These are phyloP conservation scores for Auricularia sp. DNA, from an alignment of 768 basidiomycete species.

Conservation along the genomic window DNA sequence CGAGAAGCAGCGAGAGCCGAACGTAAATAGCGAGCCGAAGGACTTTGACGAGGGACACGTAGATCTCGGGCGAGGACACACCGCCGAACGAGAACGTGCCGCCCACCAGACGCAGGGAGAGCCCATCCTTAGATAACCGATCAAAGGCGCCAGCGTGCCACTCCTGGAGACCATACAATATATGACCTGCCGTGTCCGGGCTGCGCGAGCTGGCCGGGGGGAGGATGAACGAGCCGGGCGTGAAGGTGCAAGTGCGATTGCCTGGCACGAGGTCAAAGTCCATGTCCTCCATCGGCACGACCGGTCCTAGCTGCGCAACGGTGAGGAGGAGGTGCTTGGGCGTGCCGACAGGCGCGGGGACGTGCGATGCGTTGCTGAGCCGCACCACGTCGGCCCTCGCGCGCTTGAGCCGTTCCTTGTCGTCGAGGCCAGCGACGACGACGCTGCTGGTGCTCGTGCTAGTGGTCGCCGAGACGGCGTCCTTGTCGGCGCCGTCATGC, in stretches of 20 bases:
- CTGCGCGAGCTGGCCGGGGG: constrained; percentile 24
- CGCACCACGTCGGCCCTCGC: constrained; percentile 8
- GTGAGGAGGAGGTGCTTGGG: constrained; percentile 45
- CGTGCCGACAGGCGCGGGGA: constrained; percentile 18
- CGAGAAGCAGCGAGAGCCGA: constrained; percentile 50
- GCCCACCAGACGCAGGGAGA: constrained; percentile 39
- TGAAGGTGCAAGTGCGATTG: constrained; percentile 38
- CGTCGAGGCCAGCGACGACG: background rate
- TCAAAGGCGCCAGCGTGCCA: constrained; percentile 35
- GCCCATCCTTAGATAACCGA: constrained; percentile 9
- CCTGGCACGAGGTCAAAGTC: constrained; percentile 31
- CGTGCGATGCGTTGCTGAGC: constrained; percentile 18
- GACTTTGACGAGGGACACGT: constrained; percentile 34
- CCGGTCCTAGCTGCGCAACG: constrained; percentile 26
- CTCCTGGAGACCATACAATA: constrained; percentile 43
- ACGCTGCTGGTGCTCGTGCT: background rate
- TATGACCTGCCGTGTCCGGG: constrained; percentile 14
- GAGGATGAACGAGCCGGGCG: constrained; percentile 29
- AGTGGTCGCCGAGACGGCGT: background rate
- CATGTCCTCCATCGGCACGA: constrained; percentile 28
- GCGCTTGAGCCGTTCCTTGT: constrained; percentile 4
- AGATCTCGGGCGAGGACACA: constrained; percentile 31
- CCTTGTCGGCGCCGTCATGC: constrained; percentile 20
- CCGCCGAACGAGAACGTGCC: constrained; percentile 53
- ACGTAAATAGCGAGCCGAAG: constrained; percentile 45